Evolutionary conservation across 129 eudicot genomes (phyloP), one percentile per base, ranked within the genome.

Genomic region (Ambrosia trifida): DNA sequence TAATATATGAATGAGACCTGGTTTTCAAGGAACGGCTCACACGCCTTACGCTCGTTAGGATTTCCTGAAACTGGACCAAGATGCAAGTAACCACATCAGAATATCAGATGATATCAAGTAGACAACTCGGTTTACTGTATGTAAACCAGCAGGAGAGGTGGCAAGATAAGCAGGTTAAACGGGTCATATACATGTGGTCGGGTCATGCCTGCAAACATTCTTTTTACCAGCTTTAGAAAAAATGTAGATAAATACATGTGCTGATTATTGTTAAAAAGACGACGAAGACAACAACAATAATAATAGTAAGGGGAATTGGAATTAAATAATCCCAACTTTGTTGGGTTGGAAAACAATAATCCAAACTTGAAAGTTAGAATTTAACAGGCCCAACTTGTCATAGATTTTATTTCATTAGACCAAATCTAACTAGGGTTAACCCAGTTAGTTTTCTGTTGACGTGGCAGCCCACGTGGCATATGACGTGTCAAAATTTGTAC

Each of bases 31-130:
- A 5, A 31, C 43, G 20, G 41, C 19, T 51, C 57, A 20, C 32
- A 52, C 14, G 43, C 8, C 68, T 57, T 59, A 12, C 11, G 13
- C 56, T 28, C 9, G 16, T 50, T 38, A 53, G 38, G 52, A 52
- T 36, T 30, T 24, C 47, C 41, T 16, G 64, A 74, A 64, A 36
- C 78, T 64, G 54, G 32, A 64, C 64, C 72, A 38, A 51, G 20
- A 51, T 20, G 32, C 43, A 74, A 38, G 24, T 6, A 63, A 63
- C 50, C 45, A 44, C 46, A n/a, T n/a, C n/a, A n/a, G n/a, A n/a
- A n/a, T n/a, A 72, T 72, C 47, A 72, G 28, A n/a, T 61, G 47
- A 12, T 54, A 40, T 70, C 41, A 70, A 20, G 13, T 59, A 43
- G 17, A 72, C 14, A 28, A 2, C 36, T 70, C 38, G 20, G 24